phyloP scores from a whole-genome alignment of 495 filamentous ascomycete species.

The Pyronema omphalodes region DNA sequence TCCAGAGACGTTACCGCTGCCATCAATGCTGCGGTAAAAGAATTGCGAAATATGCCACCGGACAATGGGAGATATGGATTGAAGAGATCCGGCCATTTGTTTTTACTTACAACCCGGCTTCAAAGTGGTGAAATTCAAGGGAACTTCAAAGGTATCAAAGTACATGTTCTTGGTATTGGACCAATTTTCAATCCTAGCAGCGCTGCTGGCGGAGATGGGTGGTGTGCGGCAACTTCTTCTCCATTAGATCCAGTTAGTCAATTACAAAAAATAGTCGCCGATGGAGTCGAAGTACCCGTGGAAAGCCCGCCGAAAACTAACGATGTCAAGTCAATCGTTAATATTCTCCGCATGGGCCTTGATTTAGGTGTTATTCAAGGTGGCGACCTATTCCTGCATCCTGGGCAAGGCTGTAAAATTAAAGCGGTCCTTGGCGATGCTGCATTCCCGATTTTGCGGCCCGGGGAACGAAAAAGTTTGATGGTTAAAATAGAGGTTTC shows the following conservation, averaged over 20 bases:
- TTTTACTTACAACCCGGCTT: slow-evolving; percentile 14
- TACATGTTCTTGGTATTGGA: slow-evolving; percentile 20
- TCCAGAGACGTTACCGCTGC: slow-evolving; percentile 13
- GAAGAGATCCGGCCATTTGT: slow-evolving; percentile 15
- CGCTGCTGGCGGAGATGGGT: slow-evolving; percentile 17
- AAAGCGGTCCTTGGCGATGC: slow-evolving; percentile 18
- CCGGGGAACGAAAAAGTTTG: slow-evolving; percentile 15
- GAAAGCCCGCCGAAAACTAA: neutral
- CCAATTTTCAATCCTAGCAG: slow-evolving; percentile 18
- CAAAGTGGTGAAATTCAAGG: slow-evolving; percentile 16
- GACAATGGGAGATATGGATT: slow-evolving; percentile 16
- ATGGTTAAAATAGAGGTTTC: slow-evolving; percentile 15
- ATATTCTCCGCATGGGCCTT: slow-evolving; percentile 6
- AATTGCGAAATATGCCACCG: slow-evolving; percentile 19
- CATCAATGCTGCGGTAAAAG: slow-evolving; percentile 11
- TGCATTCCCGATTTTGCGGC: slow-evolving; percentile 10
- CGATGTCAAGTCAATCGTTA: slow-evolving; percentile 1
- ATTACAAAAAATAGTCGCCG: neutral
- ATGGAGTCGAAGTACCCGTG: slow-evolving; percentile 2
- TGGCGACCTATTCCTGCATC: slow-evolving; percentile 6
- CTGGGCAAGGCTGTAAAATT: slow-evolving; percentile 14
- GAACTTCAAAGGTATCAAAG: slow-evolving; percentile 17
- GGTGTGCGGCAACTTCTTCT: slow-evolving; percentile 5
- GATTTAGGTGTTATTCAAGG: slow-evolving; percentile 12
- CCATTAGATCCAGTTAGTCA: neutral